Evolutionary conservation across 768 basidiomycete genomes (phyloP).

Genomic region (Boletus fagicola): DNA sequence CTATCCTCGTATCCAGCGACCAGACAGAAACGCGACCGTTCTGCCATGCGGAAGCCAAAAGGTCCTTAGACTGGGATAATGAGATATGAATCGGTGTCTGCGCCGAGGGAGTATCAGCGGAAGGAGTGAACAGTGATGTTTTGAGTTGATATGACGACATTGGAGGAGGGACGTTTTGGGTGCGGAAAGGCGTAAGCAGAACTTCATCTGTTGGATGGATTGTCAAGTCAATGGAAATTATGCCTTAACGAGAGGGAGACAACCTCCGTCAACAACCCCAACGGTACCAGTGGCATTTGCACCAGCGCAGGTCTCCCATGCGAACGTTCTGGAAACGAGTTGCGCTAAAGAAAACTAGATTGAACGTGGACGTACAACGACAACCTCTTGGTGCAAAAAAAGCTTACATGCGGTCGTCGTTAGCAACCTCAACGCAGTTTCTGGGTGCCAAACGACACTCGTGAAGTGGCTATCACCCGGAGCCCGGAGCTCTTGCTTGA

Average conservation of each 20-base stretch:
- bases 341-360: conserved; percentile 36
- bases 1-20: conserved; percentile 61
- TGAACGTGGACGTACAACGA: conserved; percentile 4
- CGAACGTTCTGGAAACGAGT: conserved; percentile 59
- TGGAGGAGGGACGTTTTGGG: conserved; percentile 97
- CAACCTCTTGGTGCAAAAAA: background rate
- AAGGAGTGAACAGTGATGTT: conserved; percentile 17
- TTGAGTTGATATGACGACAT: conserved; percentile 70
- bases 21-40: conserved; percentile 68
- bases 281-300: conserved; percentile 83
- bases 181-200: conserved; percentile 88
- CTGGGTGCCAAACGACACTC: conserved; percentile 84
- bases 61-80: conserved; percentile 56
- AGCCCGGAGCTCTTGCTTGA: conserved; percentile 83
- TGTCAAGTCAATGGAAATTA: background rate
- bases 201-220: conserved; percentile 51
- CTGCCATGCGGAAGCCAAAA: conserved; percentile 68
- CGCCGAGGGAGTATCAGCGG: background rate
- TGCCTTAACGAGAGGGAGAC: conserved; percentile 25
- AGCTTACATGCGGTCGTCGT: conserved; percentile 64
- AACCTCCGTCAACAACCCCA: conserved; percentile 87
- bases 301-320: conserved; percentile 78
- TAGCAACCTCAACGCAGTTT: conserved; percentile 61
- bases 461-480: conserved; percentile 59
- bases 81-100: conserved; percentile 61